Evolutionary conservation across 176 grass and related monocot genomes (phyloP).

Genomic region (Musa itinerans): DNA sequence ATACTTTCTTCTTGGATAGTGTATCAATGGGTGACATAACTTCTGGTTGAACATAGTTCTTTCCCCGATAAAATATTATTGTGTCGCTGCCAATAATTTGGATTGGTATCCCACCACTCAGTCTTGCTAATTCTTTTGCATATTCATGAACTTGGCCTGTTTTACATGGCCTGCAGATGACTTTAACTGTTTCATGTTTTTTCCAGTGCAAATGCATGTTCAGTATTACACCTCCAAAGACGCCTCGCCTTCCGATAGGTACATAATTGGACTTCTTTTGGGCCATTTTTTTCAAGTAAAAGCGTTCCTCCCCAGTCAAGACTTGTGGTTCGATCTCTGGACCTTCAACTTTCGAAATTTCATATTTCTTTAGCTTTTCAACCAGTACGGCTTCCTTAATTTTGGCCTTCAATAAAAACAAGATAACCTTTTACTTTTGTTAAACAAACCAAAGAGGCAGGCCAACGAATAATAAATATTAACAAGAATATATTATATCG

Average conservation of each 20-base stretch:
- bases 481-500: background rate
- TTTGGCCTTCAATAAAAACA: constrained; percentile 51
- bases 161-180: constrained; percentile 84
- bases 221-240: constrained; percentile 84
- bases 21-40: constrained; percentile 91
- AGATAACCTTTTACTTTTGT: constrained; percentile 1
- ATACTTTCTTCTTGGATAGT: constrained; percentile 89
- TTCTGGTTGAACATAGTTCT: constrained; percentile 81
- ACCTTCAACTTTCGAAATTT: constrained; percentile 55
- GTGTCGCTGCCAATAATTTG: constrained; percentile 64
- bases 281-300: constrained; percentile 81
- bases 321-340: constrained; percentile 48
- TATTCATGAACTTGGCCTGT: constrained; percentile 82
- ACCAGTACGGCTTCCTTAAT: constrained; percentile 67
- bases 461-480: background rate
- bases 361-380: constrained; percentile 77
- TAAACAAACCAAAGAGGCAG: background rate
- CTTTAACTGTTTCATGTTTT: constrained; percentile 89
- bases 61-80: constrained; percentile 83
- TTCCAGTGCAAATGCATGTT: constrained; percentile 99
- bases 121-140: constrained; percentile 59
- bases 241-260: constrained; percentile 74
- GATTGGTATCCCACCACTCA: constrained; percentile 69
- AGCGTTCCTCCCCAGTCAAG: constrained; percentile 60
- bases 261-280: constrained; percentile 95